Evolutionary conservation across 2,329 filamentous ascomycete species (phyloP).

Genomic region (Penicillium sp.): DNA sequence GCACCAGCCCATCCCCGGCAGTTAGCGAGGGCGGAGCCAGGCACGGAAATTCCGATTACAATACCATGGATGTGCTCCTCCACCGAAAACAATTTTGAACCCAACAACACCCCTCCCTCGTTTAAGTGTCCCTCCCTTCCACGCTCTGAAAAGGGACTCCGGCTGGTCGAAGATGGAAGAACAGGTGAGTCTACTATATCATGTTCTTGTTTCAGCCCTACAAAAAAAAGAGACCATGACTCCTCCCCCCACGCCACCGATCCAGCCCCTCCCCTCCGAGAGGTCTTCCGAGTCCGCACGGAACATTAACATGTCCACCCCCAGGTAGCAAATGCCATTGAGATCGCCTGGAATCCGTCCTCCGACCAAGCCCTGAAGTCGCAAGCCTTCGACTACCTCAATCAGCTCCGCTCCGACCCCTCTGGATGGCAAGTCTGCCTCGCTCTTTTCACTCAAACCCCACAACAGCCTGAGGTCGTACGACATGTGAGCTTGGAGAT

Average conservation of each 20-base stretch:
- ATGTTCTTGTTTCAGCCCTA: constrained; percentile 1
- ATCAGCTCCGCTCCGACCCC: constrained; percentile 74
- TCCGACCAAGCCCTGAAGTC: constrained; percentile 71
- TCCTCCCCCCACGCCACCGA: constrained; percentile 18
- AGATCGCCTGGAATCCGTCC: constrained; percentile 82
- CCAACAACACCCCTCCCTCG: constrained; percentile 25
- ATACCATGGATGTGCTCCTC: constrained; percentile 24
- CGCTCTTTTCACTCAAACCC: constrained; percentile 75
- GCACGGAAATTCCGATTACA: constrained; percentile 27
- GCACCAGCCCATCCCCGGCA: not conserved
- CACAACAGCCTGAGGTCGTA: constrained; percentile 74
- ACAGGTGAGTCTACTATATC: constrained; percentile 35
- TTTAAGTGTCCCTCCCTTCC: constrained; percentile 23
- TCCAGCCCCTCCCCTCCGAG: constrained; percentile 16
- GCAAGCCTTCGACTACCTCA: constrained; percentile 65
- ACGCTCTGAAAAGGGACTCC: constrained; percentile 33
- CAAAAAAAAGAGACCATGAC: constrained; percentile 10
- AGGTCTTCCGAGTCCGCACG: constrained; percentile 2
- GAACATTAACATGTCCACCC: constrained; percentile 19
- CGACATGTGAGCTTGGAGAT: constrained; percentile 88
- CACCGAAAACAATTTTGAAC: constrained; percentile 29
- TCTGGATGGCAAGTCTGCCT: constrained; percentile 90
- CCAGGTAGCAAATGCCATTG: constrained; percentile 90
- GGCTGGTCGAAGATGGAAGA: constrained; percentile 47
- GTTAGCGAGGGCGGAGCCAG: constrained; percentile 22